Evolutionary conservation across 208 protist genomes (phyloP).

Genomic region (Acanthamoeba quina): DNA sequence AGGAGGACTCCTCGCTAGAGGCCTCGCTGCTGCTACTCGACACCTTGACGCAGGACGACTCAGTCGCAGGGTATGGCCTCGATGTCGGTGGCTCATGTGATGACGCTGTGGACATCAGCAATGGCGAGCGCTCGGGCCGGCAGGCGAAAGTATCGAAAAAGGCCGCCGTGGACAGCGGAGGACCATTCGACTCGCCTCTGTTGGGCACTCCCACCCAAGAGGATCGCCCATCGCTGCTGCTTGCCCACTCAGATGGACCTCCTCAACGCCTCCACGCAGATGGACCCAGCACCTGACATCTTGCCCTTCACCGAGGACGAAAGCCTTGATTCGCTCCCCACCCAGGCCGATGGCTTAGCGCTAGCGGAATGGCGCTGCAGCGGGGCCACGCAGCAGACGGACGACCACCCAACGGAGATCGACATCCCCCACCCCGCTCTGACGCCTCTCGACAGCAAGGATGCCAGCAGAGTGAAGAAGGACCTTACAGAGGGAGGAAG

Average conservation of each 20-base stretch:
- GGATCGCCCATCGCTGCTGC: background rate
- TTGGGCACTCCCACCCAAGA: background rate
- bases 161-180: background rate
- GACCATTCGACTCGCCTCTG: background rate
- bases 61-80: no score
- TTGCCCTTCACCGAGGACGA: background rate
- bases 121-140: no score
- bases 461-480: background rate
- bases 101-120: no score
- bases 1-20: no score
- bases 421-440: background rate
- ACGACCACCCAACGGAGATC: background rate
- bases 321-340: background rate
- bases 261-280: background rate
- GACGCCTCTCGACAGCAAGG: background rate
- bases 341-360: background rate
- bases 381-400: background rate
- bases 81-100: no score
- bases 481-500: no score
- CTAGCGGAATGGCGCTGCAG: background rate
- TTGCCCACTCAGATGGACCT: background rate
- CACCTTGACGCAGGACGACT: no score
- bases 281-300: background rate
- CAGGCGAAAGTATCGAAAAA: no score
- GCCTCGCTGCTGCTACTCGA: no score